Evolutionary conservation across 2,329 filamentous ascomycete species (phyloP), one percentile per base, ranked within the genome.

Genomic region (Ceratocystis huliohia): DNA sequence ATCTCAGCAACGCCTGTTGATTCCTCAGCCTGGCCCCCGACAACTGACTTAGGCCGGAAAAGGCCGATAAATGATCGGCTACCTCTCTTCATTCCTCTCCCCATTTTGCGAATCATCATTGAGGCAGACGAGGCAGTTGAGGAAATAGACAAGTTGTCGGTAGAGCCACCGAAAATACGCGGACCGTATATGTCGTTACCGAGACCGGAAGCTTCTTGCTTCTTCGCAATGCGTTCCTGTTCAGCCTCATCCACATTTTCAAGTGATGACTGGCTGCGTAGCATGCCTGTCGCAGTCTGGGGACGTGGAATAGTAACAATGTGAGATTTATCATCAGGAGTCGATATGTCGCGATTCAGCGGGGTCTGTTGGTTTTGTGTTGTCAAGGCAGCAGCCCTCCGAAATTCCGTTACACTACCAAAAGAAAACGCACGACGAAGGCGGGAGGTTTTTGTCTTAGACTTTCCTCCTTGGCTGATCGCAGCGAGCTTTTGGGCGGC

Each of bases 71-170:
- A 84, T 28, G 92, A 96, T 61, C 92, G 84, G 20, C 88, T 88
- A 64, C 91, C 88, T 77, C 94, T 95, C 82, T 96, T 97, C 85
- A 97, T 88, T n/a, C 93, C 92, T 70, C 91, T 91, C 66, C 94
- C 94, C 94, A 99, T 99, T 79, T 99, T 99, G 65, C 94, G 86
- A 70, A 99, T 88, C 90, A 95, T 95, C 71, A 95, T 86, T 37
- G 91, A 95, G 44, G 90, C 90, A 22, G 90, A 95, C 5, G 91
- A 95, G 22, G 90, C 90, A 8, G 90, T 95, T 3, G 91, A 95
- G 1, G 89, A 93, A 69, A 95, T 91, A 15, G 91, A 95, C 57
- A 99, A 77, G 71, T 97, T 97, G 76, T 99, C 94, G 0, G 91
- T 97, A 3, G 94, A 99, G 15, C 91, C 88, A 17, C 87, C 84